Conservation (phyloP, 257 asterid species). For the Dorcoceras hygrometricum region DNA sequence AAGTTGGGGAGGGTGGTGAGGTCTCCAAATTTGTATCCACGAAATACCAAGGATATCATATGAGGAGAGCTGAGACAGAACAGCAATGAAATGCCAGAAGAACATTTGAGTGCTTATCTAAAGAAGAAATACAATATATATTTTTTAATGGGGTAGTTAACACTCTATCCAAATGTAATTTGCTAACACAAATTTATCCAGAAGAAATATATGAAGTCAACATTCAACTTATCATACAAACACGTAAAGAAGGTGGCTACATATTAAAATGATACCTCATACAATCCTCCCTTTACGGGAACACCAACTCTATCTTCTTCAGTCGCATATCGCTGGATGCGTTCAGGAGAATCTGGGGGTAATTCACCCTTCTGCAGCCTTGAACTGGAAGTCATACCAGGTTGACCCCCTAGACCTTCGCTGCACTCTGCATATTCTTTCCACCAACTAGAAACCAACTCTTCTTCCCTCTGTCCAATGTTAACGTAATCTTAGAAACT, state of each 20-base stretch:
- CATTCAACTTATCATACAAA: not conserved
- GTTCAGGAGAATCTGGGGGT: constrained; percentile 36
- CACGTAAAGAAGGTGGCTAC: not conserved
- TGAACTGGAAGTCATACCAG: constrained; percentile 32
- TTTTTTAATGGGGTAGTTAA: not conserved
- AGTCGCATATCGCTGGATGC: constrained; percentile 30
- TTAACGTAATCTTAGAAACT: not conserved
- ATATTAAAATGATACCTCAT: constrained; percentile 57
- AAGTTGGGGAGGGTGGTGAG: not conserved
- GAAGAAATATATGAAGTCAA: constrained; percentile 3
- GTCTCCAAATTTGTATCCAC: constrained; percentile 6
- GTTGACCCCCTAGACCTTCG: constrained; percentile 74
- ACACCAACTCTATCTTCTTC: constrained; percentile 99
- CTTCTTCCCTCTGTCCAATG: constrained; percentile 77
- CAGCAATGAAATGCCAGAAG: constrained; percentile 1
- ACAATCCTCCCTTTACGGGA: constrained; percentile 94
- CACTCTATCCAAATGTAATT: not conserved
- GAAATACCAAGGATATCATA: not conserved
- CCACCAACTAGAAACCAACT: constrained; percentile 92
- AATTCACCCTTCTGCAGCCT: constrained; percentile 29
- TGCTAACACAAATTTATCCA: not conserved
- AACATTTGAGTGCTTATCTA: not conserved
- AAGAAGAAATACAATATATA: no score
- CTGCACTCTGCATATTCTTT: constrained; percentile 94
- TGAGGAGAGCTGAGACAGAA: constrained; percentile 1